A percentile compares a stretch with the other conserved stretches of the same genome.
These are phyloP conservation scores for Apiosordaria backusii DNA, from an alignment of 495 filamentous ascomycete species.

Conservation along the genomic window DNA sequence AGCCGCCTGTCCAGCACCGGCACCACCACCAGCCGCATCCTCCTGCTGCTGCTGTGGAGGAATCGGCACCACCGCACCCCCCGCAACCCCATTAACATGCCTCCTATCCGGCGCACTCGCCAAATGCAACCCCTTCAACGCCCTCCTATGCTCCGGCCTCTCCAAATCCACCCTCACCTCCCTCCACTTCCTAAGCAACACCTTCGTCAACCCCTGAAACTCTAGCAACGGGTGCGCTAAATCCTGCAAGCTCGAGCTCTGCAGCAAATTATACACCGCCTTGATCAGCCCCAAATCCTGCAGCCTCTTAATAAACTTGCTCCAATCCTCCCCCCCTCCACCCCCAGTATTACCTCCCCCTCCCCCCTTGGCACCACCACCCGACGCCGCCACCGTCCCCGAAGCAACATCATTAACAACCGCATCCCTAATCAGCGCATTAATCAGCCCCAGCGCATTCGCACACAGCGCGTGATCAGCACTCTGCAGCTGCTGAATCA, in stretches of 20 bases:
- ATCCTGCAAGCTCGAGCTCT: slow-evolving; percentile 89
- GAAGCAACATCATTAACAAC: slow-evolving; percentile 64
- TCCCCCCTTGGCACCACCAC: slow-evolving; percentile 22
- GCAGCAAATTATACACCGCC: slow-evolving; percentile 86
- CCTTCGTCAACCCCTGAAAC: slow-evolving; percentile 89
- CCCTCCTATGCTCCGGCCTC: slow-evolving; percentile 81
- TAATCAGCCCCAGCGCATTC: slow-evolving; percentile 91
- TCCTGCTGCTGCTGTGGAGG: slow-evolving; percentile 16
- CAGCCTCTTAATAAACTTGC: slow-evolving; percentile 85
- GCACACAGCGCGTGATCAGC: slow-evolving; percentile 96
- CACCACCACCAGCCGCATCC: slow-evolving; percentile 27
- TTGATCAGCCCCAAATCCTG: slow-evolving; percentile 94
- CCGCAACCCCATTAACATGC: slow-evolving; percentile 32
- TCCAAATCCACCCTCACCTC: slow-evolving; percentile 81
- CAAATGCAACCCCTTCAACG: slow-evolving; percentile 76
- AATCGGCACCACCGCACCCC: background rate
- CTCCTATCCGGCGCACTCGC: slow-evolving; percentile 69
- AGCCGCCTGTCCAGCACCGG: background rate
- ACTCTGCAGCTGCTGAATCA: slow-evolving; percentile 81
- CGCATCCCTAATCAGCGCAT: slow-evolving; percentile 89
- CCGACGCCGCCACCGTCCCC: slow-evolving; percentile 37
- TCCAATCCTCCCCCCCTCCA: slow-evolving; percentile 69
- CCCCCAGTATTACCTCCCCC: background rate
- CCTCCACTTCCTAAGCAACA: slow-evolving; percentile 86
- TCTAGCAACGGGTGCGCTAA: slow-evolving; percentile 89